Evolutionary conservation across 2,329 filamentous ascomycete genomes (phyloP).

Genomic region (Trichoderma simmonsii): DNA sequence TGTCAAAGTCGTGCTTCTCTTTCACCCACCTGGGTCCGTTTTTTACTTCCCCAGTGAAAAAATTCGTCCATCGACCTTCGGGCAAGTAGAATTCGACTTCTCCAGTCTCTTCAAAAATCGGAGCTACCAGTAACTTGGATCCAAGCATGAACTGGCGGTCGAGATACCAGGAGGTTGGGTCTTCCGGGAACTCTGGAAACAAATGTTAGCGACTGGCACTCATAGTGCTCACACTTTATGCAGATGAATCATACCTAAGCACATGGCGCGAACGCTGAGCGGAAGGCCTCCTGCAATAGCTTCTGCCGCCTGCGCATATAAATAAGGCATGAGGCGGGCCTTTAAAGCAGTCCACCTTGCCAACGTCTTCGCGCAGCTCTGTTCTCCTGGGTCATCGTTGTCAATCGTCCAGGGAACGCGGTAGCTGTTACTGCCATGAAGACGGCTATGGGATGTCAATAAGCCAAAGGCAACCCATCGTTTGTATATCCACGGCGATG

Average conservation of each 20-base stretch:
- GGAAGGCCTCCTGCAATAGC: slow-evolving; percentile 53
- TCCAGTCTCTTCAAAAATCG: slow-evolving; percentile 60
- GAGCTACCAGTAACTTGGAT: slow-evolving; percentile 59
- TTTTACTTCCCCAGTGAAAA: slow-evolving; percentile 48
- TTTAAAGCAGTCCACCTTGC: slow-evolving; percentile 49
- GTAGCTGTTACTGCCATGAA: slow-evolving; percentile 68
- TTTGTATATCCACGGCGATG: slow-evolving; percentile 68
- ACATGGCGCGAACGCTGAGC: slow-evolving; percentile 61
- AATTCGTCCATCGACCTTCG: slow-evolving; percentile 45
- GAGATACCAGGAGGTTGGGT: slow-evolving; percentile 64
- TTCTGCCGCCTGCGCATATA: slow-evolving; percentile 43
- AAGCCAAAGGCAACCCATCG: slow-evolving; percentile 76
- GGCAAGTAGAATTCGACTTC: slow-evolving; percentile 65
- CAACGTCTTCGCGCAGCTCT: slow-evolving; percentile 51
- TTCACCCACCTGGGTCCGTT: slow-evolving; percentile 56
- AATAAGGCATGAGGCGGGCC: slow-evolving; percentile 51
- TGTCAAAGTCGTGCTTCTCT: slow-evolving; percentile 58
- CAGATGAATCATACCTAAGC: slow-evolving; percentile 37
- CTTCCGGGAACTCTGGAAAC: slow-evolving; percentile 60
- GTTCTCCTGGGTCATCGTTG: slow-evolving; percentile 54
- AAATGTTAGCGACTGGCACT: neutral
- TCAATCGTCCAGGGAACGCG: slow-evolving; percentile 74
- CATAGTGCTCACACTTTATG: too few species aligned
- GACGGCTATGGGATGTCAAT: slow-evolving; percentile 65
- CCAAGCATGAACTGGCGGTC: slow-evolving; percentile 76